phyloP scores from a whole-genome alignment of 441 rosid genomes.

The Adansonia rubrostipa region DNA sequence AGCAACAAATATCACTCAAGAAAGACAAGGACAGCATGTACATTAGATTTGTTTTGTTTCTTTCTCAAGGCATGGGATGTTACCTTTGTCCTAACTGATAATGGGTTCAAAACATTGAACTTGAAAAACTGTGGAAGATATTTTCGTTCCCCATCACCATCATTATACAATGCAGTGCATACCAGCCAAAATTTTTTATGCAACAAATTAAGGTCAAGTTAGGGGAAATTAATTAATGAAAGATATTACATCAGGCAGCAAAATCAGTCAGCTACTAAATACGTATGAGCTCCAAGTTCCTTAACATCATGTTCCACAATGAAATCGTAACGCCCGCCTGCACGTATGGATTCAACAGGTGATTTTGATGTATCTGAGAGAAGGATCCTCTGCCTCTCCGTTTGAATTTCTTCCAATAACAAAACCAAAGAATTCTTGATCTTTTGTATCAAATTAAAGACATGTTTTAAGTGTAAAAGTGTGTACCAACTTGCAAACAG shows the following conservation, averaged over 20 bases:
- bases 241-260: neutral
- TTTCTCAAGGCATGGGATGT: neutral
- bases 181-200: constrained; percentile 61
- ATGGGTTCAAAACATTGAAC: constrained; percentile 87
- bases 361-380: constrained; percentile 85
- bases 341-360: constrained; percentile 85
- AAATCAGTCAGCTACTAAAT: constrained; percentile 11
- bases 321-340: constrained; percentile 95
- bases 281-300: constrained; percentile 99
- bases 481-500: constrained; percentile 10
- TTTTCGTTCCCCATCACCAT: constrained; percentile 85
- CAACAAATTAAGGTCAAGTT: constrained; percentile 16
- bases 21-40: neutral
- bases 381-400: constrained; percentile 91
- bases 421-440: constrained; percentile 9
- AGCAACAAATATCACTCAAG: neutral
- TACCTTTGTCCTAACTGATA: constrained; percentile 96
- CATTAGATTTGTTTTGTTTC: neutral
- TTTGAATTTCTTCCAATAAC: constrained; percentile 91
- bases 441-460: neutral
- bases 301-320: constrained; percentile 96
- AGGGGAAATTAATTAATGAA: neutral
- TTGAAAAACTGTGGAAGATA: constrained; percentile 98
- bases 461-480: neutral
- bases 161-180: constrained; percentile 91